These are phyloP conservation scores for Neonectria ditissima DNA, from an alignment of 2,329 filamentous ascomycete species.

Conservation along the genomic window DNA sequence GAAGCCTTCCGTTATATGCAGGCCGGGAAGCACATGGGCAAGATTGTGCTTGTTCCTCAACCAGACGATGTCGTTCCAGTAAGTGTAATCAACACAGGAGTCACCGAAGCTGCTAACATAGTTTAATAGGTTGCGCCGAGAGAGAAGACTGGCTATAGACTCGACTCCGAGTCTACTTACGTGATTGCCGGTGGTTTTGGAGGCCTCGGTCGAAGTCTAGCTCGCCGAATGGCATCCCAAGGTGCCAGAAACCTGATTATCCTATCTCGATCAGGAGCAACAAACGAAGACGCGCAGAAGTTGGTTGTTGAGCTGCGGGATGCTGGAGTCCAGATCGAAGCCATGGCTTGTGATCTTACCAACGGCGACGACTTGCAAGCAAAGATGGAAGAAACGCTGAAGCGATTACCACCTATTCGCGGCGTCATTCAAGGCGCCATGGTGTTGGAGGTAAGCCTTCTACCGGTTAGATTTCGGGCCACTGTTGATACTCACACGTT, in stretches of 20 bases:
- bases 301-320: constrained; percentile 31
- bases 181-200: constrained; percentile 21
- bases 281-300: constrained; percentile 33
- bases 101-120: background rate
- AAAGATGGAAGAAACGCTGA: background rate
- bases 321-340: background rate
- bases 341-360: constrained; percentile 12
- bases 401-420: constrained; percentile 8
- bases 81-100: background rate
- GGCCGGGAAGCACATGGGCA: constrained; percentile 26
- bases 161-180: constrained; percentile 6
- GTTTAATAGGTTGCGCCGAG: background rate
- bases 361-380: background rate
- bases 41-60: constrained; percentile 18
- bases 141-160: background rate
- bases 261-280: constrained; percentile 44
- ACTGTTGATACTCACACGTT: background rate
- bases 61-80: constrained; percentile 13
- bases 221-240: constrained; percentile 16
- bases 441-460: constrained; percentile 9
- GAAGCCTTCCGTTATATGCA: constrained; percentile 27
- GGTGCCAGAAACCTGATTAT: constrained; percentile 44
- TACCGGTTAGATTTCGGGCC: too few relatives aligned
- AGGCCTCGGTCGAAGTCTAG: constrained; percentile 20
- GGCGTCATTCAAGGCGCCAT: constrained; percentile 17